Conservation (phyloP, 129 eudicot genomes). For the Arctium lappa region DNA sequence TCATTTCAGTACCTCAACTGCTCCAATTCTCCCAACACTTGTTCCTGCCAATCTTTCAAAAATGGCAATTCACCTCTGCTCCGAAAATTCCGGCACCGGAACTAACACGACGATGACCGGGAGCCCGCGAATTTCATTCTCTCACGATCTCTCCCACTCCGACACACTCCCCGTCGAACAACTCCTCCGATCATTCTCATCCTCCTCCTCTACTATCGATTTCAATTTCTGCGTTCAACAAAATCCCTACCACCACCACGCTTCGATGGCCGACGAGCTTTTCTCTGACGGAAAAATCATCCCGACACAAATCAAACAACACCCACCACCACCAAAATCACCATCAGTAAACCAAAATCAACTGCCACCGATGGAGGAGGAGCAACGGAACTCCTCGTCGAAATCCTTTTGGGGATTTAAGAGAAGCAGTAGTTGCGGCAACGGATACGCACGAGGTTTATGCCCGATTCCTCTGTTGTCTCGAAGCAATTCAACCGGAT, state of each 20-base stretch:
- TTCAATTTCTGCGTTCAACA: constrained; percentile 68
- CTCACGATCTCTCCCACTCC: constrained; percentile 61
- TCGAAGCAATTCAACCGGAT: constrained; percentile 85
- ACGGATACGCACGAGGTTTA: constrained; percentile 58
- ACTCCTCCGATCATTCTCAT: constrained; percentile 44
- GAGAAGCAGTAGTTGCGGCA: constrained; percentile 78
- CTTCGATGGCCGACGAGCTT: constrained; percentile 36
- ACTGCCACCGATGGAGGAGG: constrained; percentile 13
- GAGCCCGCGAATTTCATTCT: constrained; percentile 85
- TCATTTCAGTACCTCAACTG: not conserved
- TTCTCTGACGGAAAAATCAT: constrained; percentile 29
- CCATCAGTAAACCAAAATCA: not conserved
- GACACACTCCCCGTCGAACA: constrained; percentile 65
- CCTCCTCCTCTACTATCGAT: constrained; percentile 43
- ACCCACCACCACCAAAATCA: constrained; percentile 3
- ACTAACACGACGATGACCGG: constrained; percentile 13
- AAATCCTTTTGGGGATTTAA: constrained; percentile 78
- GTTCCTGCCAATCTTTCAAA: not conserved
- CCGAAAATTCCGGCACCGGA: constrained; percentile 47
- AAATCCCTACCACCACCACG: constrained; percentile 19
- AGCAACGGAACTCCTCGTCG: constrained; percentile 22
- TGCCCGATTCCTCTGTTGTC: constrained; percentile 75
- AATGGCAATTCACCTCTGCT: constrained; percentile 65
- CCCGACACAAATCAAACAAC: constrained; percentile 22
- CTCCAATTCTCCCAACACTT: not conserved